Evolutionary conservation across 352 stramenopile genomes (phyloP).

Genomic region (Phytopythium montanum): DNA sequence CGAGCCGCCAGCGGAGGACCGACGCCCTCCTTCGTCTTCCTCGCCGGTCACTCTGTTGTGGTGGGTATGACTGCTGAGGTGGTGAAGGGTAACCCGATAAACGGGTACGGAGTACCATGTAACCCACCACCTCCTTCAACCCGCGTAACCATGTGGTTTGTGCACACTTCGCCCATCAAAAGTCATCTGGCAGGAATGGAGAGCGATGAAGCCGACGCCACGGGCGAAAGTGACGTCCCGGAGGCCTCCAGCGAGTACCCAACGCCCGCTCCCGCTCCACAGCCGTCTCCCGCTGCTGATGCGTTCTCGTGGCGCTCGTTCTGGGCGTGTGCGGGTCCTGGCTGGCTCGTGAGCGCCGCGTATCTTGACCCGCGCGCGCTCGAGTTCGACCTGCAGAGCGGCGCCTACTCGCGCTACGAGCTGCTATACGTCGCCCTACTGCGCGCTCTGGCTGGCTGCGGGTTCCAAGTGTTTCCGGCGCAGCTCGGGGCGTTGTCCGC

Average conservation of each 20-base stretch:
- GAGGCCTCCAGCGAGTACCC: background rate
- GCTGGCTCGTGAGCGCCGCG: constrained; percentile 77
- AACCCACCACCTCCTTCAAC: background rate
- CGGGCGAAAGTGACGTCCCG: background rate
- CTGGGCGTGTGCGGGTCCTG: constrained; percentile 50
- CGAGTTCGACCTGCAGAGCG: constrained; percentile 90
- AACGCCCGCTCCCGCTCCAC: background rate
- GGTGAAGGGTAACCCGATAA: too few relatives aligned
- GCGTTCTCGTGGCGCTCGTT: constrained; percentile 54
- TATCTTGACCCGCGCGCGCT: constrained; percentile 93
- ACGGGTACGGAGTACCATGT: too few relatives aligned
- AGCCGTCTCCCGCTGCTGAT: background rate
- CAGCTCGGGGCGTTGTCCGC: constrained; percentile 85
- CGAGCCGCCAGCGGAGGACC: background rate
- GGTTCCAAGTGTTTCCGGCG: constrained; percentile 87
- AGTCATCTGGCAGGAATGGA: background rate
- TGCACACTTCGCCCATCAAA: background rate
- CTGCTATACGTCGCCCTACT: constrained; percentile 87
- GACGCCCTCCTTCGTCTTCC: background rate
- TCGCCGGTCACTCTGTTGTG: background rate
- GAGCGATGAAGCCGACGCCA: background rate
- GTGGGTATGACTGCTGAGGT: background rate
- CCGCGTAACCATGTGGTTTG: background rate
- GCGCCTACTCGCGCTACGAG: constrained; percentile 77
- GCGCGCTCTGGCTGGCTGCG: constrained; percentile 74